Evolutionary conservation across 495 filamentous ascomycete genomes (phyloP).

Genomic region (Bathelium albidoporum): DNA sequence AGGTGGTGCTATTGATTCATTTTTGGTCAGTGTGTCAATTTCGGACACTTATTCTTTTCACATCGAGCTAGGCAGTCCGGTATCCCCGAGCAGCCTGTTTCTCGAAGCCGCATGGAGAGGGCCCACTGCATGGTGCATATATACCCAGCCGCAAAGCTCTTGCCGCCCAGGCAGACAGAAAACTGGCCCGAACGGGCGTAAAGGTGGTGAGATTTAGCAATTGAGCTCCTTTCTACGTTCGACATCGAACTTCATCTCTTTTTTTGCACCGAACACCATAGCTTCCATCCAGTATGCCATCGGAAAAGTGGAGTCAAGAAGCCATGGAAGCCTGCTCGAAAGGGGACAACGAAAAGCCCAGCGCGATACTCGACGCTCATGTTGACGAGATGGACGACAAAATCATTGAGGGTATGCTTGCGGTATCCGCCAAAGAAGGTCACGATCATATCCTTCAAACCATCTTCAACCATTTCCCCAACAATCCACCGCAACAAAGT

Average conservation of each 20-base stretch:
- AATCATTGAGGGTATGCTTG: neutral
- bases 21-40: too few relatives aligned
- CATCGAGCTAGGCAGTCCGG: too few relatives aligned
- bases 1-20: too few relatives aligned
- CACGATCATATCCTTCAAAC: neutral
- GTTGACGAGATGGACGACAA: neutral
- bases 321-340: neutral
- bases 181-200: too few relatives aligned
- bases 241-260: neutral
- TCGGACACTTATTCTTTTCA: too few relatives aligned
- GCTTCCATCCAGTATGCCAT: neutral
- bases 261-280: neutral
- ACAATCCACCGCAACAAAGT: neutral
- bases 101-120: too few relatives aligned
- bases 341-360: neutral
- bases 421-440: neutral
- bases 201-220: too few relatives aligned
- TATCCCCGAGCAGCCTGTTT: too few relatives aligned
- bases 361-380: neutral
- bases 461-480: neutral
- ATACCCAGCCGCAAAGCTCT: too few relatives aligned
- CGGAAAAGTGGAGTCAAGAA: neutral
- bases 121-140: too few relatives aligned
- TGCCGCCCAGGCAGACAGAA: too few relatives aligned
- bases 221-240: too few relatives aligned